phyloP scores from a whole-genome alignment of 805 yeast species.

The Candida sonorensis region DNA sequence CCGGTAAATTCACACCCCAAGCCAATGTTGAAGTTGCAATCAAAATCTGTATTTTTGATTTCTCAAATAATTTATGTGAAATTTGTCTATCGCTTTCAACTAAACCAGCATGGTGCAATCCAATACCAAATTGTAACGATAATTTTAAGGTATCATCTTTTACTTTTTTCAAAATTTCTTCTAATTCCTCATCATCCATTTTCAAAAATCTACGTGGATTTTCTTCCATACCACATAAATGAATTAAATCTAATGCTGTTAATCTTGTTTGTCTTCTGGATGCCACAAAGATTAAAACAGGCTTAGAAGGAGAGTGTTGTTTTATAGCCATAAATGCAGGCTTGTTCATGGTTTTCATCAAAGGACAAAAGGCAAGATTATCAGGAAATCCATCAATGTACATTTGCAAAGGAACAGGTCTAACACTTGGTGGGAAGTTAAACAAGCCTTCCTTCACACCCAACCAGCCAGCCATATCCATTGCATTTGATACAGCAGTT shows the following conservation, averaged over 20 bases:
- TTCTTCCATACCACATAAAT: slow-evolving; percentile 72
- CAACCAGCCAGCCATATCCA: slow-evolving; percentile 82
- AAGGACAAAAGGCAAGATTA: slow-evolving; percentile 70
- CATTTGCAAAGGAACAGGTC: slow-evolving; percentile 84
- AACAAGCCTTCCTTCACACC: slow-evolving; percentile 69
- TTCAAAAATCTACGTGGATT: slow-evolving; percentile 65
- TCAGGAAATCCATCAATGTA: slow-evolving; percentile 84
- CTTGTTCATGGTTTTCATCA: slow-evolving; percentile 83
- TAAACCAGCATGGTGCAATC: slow-evolving; percentile 76
- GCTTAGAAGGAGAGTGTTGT: slow-evolving; percentile 81
- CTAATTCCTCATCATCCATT: slow-evolving; percentile 60
- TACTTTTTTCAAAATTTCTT: slow-evolving; percentile 42
- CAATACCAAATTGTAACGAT: slow-evolving; percentile 73
- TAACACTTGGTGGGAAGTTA: slow-evolving; percentile 74
- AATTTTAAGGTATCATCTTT: slow-evolving; percentile 78
- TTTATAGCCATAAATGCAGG: slow-evolving; percentile 92
- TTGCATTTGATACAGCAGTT: slow-evolving; percentile 81
- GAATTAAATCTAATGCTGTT: slow-evolving; percentile 73
- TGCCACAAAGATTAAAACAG: slow-evolving; percentile 79
- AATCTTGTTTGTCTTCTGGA: slow-evolving; percentile 77
- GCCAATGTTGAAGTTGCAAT: slow-evolving; percentile 81
- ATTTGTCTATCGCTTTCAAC: slow-evolving; percentile 67
- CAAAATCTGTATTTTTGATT: slow-evolving; percentile 62
- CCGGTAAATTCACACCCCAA: slow-evolving; percentile 83
- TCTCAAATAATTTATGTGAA: slow-evolving; percentile 63